Evolutionary conservation across 257 asterid genomes (phyloP).

Genomic region (Avicennia marina): DNA sequence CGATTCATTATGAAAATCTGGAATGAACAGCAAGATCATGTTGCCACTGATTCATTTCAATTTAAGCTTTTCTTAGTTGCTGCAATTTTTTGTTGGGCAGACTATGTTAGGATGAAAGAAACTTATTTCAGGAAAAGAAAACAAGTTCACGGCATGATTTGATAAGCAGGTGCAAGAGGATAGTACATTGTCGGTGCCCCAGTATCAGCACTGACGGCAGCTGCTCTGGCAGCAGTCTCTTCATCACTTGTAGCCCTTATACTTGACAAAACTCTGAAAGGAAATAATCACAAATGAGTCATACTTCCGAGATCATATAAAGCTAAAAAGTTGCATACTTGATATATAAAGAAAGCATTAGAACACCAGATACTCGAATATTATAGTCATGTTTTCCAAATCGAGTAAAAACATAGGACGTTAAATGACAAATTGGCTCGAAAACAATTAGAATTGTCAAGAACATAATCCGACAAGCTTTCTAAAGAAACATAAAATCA

Average conservation of each 20-base stretch:
- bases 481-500: background rate
- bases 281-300: background rate
- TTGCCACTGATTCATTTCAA: no score
- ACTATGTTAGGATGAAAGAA: background rate
- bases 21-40: no score
- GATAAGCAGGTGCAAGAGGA: conserved; percentile 14
- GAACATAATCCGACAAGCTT: background rate
- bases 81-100: no score
- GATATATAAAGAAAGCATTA: background rate
- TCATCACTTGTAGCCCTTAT: conserved; percentile 63
- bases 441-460: background rate
- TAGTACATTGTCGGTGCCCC: conserved; percentile 79
- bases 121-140: background rate
- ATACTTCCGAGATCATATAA: background rate
- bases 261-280: conserved; percentile 43
- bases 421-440: no score
- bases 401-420: background rate
- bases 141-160: conserved; percentile 12
- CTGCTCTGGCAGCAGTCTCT: conserved; percentile 70
- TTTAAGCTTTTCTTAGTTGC: no score
- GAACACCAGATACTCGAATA: background rate
- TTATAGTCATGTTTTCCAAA: background rate
- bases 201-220: conserved; percentile 51
- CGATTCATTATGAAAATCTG: background rate
- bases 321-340: background rate